Evolutionary conservation across 176 grass and related monocot species (phyloP).

Genomic region (Zea mays): Zm-B73-REFERENCE-NAM-5.0 NC_050099.1:45785501-45786000

Average conservation of each 20-base stretch:
- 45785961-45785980: conserved; percentile 45
- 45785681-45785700: neutral
- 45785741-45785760: neutral
- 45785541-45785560: neutral
- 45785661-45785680: neutral
- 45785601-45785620: neutral
- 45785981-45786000: conserved; percentile 45
- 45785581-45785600: neutral
- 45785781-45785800: neutral
- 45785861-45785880: neutral
- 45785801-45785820: neutral
- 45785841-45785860: neutral
- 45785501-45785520: neutral
- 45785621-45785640: neutral
- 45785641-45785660: neutral
- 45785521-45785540: neutral
- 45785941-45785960: conserved; percentile 55
- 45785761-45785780: neutral
- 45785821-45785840: neutral
- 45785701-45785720: neutral
- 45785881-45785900: neutral
- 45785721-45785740: neutral
- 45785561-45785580: neutral
- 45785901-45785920: conserved; percentile 73
- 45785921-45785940: conserved; percentile 63